Evolutionary conservation across 352 stramenopile genomes (phyloP).

Genomic region (Phytophthora hibernalis): DNA sequence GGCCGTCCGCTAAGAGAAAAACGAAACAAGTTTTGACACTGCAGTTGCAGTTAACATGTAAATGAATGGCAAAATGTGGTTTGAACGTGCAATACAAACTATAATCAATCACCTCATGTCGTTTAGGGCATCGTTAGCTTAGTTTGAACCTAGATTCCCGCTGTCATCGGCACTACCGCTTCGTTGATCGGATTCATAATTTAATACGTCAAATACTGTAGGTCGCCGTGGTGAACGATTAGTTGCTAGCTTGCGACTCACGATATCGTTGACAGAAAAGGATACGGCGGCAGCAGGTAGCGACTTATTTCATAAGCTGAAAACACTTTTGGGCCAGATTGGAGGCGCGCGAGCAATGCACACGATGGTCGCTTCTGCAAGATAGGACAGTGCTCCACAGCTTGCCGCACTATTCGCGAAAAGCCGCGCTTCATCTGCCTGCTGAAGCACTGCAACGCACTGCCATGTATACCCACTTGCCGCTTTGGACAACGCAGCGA

Average conservation of each 20-base stretch:
- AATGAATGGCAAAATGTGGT: too few species aligned
- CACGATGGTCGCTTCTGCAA: slow-evolving; percentile 35
- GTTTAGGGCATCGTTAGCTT: too few species aligned
- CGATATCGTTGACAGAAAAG: slow-evolving; percentile 25
- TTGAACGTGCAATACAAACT: too few species aligned
- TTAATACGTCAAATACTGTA: too few species aligned
- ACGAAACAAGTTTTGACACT: too few species aligned
- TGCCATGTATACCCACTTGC: slow-evolving; percentile 8
- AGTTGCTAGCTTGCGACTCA: not conserved
- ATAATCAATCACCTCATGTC: too few species aligned
- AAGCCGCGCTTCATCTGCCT: slow-evolving; percentile 33
- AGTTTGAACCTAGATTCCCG: too few species aligned
- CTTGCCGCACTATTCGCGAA: slow-evolving; percentile 39
- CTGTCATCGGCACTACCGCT: too few species aligned
- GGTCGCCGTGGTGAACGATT: too few species aligned
- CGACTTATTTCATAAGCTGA: slow-evolving; percentile 30
- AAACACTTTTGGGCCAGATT: slow-evolving; percentile 16
- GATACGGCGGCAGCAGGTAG: slow-evolving; percentile 48
- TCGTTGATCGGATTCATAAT: too few species aligned
- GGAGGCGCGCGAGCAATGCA: slow-evolving; percentile 32
- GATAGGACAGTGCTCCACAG: slow-evolving; percentile 37
- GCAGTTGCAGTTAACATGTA: too few species aligned
- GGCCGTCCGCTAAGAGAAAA: too few species aligned
- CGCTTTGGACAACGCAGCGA: slow-evolving; percentile 36
- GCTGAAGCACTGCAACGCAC: slow-evolving; percentile 43